Evolutionary conservation across 768 basidiomycete species (phyloP).

Genomic region (Podaxis sp.): DNA sequence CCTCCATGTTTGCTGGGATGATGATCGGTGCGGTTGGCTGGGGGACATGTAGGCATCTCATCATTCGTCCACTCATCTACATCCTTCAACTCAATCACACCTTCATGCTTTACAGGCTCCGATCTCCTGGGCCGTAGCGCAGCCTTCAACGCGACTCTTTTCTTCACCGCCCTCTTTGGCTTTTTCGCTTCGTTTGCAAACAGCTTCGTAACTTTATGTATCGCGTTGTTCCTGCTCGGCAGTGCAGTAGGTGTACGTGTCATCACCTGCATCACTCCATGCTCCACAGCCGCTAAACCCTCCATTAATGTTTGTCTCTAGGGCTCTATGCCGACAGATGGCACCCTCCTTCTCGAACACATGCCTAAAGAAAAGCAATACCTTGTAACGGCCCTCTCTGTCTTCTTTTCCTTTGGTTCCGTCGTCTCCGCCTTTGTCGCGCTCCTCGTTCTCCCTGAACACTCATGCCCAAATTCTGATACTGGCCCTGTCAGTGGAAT

Average conservation of each 20-base stretch:
- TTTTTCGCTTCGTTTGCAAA: constrained; percentile 70
- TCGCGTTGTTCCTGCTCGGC: constrained; percentile 82
- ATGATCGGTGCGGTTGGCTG: constrained; percentile 91
- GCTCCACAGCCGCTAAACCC: background rate
- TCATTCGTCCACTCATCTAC: background rate
- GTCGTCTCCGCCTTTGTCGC: constrained; percentile 82
- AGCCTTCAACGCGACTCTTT: constrained; percentile 91
- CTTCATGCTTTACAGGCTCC: constrained; percentile 43
- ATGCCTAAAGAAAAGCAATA: constrained; percentile 91
- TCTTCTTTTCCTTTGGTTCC: constrained; percentile 95
- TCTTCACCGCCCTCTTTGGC: constrained; percentile 88
- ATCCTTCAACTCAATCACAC: background rate
- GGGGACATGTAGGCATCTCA: constrained; percentile 73
- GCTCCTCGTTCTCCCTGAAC: constrained; percentile 71
- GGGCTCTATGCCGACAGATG: constrained; percentile 97
- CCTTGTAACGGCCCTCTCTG: constrained; percentile 84
- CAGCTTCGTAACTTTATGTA: constrained; percentile 65
- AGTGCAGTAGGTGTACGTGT: constrained; percentile 84
- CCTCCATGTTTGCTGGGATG: constrained; percentile 94
- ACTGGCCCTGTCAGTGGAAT: constrained; percentile 5
- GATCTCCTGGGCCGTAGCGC: constrained; percentile 84
- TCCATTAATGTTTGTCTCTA: constrained; percentile 21
- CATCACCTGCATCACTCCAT: background rate
- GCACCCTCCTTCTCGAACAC: constrained; percentile 88
- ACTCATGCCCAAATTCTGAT: constrained; percentile 50